A percentile compares a stretch with the other conserved stretches of the same genome.
Evolutionary conservation across 2,329 filamentous ascomycete genomes (phyloP).

Genomic region (Juglanconis oblonga): DNA sequence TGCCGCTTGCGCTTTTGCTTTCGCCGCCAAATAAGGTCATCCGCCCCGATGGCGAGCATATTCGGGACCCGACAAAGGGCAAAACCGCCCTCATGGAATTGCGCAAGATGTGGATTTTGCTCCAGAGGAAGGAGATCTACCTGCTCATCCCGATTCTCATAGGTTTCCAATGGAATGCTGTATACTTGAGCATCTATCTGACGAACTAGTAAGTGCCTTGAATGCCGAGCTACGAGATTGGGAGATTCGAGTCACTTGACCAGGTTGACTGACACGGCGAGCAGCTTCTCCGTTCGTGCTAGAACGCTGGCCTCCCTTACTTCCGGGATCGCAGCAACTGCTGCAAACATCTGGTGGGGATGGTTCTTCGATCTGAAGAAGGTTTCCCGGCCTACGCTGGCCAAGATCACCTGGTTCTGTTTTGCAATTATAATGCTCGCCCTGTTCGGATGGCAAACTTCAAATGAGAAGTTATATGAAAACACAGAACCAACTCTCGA

Average conservation of each 20-base stretch:
- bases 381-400: slow-evolving; percentile 39
- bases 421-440: slow-evolving; percentile 40
- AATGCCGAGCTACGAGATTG: not conserved
- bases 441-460: slow-evolving; percentile 45
- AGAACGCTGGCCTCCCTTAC: slow-evolving; percentile 43
- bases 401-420: slow-evolving; percentile 39
- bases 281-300: slow-evolving; percentile 44
- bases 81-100: slow-evolving; percentile 36
- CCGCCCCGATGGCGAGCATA: slow-evolving; percentile 32
- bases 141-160: slow-evolving; percentile 47
- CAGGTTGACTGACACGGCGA: not conserved
- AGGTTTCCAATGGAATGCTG: slow-evolving; percentile 49
- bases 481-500: slow-evolving; percentile 39
- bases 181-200: slow-evolving; percentile 50
- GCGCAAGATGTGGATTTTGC: slow-evolving; percentile 34
- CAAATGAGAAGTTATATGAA: slow-evolving; percentile 45
- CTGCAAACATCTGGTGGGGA: slow-evolving; percentile 46
- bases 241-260: not conserved
- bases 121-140: slow-evolving; percentile 42
- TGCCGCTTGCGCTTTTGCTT: slow-evolving; percentile 41
- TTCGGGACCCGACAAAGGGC: slow-evolving; percentile 31
- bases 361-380: slow-evolving; percentile 45
- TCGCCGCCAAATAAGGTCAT: slow-evolving; percentile 45
- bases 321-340: slow-evolving; percentile 42
- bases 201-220: slow-evolving; percentile 36